These are phyloP conservation scores for Zygosaccharomyces siamensis DNA, from an alignment of 805 yeast species.

Conservation along the genomic window DNA sequence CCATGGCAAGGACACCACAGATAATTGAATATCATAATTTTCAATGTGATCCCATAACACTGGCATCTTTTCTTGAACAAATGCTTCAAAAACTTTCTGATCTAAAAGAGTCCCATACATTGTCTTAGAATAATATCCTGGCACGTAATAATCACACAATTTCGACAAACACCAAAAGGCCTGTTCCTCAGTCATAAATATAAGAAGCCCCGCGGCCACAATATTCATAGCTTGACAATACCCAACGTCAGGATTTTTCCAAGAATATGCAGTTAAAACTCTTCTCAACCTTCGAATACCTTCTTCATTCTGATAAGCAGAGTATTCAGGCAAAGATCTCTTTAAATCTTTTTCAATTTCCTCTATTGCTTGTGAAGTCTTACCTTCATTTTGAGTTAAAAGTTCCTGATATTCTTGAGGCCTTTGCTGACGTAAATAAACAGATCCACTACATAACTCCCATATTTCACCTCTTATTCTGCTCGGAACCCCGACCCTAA, in stretches of 20 bases:
- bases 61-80: constrained; percentile 89
- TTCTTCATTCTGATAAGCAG: constrained; percentile 82
- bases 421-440: constrained; percentile 63
- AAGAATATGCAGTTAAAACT: constrained; percentile 88
- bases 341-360: constrained; percentile 95
- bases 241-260: constrained; percentile 96
- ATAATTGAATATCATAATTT: constrained; percentile 78
- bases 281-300: constrained; percentile 83
- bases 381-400: constrained; percentile 56
- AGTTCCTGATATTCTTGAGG: constrained; percentile 54
- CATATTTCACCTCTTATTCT: constrained; percentile 91
- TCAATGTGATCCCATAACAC: constrained; percentile 76
- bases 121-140: constrained; percentile 93
- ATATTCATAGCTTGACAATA: constrained; percentile 99
- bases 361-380: constrained; percentile 78
- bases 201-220: constrained; percentile 70
- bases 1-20: constrained; percentile 95
- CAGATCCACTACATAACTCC: constrained; percentile 88
- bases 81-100: constrained; percentile 86
- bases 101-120: constrained; percentile 96
- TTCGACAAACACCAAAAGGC: constrained; percentile 89
- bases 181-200: constrained; percentile 92
- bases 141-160: constrained; percentile 78
- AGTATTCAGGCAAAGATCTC: constrained; percentile 91
- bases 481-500: constrained; percentile 92